Evolutionary conservation across 257 asterid genomes (phyloP).

Genomic region (Capsicum baccatum): DNA sequence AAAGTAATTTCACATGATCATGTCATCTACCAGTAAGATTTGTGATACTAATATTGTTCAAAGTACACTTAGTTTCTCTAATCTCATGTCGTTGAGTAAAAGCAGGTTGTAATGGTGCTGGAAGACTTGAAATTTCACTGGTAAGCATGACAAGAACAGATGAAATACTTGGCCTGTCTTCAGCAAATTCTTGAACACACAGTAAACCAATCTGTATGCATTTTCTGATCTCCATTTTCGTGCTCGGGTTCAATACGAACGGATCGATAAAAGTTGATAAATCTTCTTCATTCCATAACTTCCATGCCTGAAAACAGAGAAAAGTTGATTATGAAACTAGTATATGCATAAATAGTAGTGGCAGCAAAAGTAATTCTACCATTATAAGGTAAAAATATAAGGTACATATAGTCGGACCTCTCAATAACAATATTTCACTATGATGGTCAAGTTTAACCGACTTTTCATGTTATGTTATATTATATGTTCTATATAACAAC

Average conservation of each 20-base stretch:
- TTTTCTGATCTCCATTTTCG: constrained; percentile 40
- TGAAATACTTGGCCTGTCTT: constrained; percentile 55
- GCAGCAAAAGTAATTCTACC: no score
- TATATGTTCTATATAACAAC: no score
- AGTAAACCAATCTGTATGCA: constrained; percentile 57
- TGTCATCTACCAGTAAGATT: not conserved
- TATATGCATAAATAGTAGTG: no score
- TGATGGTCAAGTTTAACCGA: no score
- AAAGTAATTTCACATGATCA: not conserved
- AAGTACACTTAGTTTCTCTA: not conserved
- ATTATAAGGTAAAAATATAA: no score
- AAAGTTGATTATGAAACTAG: not conserved
- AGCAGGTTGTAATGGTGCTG: constrained; percentile 48
- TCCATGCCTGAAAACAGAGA: constrained; percentile 55
- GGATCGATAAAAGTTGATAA: constrained; percentile 52
- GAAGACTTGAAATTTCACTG: constrained; percentile 43
- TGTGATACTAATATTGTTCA: not conserved
- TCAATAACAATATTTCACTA: no score
- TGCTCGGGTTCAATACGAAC: constrained; percentile 38
- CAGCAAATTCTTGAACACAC: constrained; percentile 58
- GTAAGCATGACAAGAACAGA: constrained; percentile 55
- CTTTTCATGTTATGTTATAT: no score
- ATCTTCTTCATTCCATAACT: constrained; percentile 51
- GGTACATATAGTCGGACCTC: no score
- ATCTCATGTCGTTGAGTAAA: constrained; percentile 41